Base-by-base conservation (phyloP, 257 asterid species). In the Ilex aquifolium region DNA sequence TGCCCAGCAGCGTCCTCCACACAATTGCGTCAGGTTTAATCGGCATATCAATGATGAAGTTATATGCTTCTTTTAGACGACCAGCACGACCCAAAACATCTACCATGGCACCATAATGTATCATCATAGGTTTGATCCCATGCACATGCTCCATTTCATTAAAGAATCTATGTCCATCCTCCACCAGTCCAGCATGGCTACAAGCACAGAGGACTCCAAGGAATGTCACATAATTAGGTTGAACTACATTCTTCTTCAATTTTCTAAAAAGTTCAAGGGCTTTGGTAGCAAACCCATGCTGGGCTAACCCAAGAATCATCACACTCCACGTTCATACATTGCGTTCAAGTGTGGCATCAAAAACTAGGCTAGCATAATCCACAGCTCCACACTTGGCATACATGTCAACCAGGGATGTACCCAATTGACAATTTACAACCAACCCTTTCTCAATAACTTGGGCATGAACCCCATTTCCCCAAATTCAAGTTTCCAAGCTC, bases 251-350 rank as follows among this genome's bases (percentile, higher is more conserved):
- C 10, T 55, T 31, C 63, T 67, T 76, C 96, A 90, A 85, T 68
- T 63, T 60, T 6, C 17, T 57, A n/a, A 90, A 85, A 48, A 77
- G 68, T 49, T 79, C 60, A 44, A 90, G 79, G 53, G 89, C 87
- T 4, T 67, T 65, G 17, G 39, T 46, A 6, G 88, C 91, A 68
- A 74, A 80, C 14, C 95, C 96, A 32, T 90, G 88, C 58, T 80
- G 95, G 5, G 95, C 97, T 72, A 72, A 82, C 32, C 93, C 95
- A 50, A 72, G 81, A 68, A 90, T 83, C 96, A 90, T 83, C 10
- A 88, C 80, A 50, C 89, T 88, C 95, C 96, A 88, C 51, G 93
- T 85, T 95, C 95, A 85, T 59, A 85, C 84, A 57, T 85, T 90
- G 31, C 85, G 76, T 32, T 65, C 27, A 40, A 27, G 71, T 85